Evolutionary conservation across 345 rosid species (phyloP), one percentile per base, ranked within the genome.

Genomic region (Populus simonii): DNA sequence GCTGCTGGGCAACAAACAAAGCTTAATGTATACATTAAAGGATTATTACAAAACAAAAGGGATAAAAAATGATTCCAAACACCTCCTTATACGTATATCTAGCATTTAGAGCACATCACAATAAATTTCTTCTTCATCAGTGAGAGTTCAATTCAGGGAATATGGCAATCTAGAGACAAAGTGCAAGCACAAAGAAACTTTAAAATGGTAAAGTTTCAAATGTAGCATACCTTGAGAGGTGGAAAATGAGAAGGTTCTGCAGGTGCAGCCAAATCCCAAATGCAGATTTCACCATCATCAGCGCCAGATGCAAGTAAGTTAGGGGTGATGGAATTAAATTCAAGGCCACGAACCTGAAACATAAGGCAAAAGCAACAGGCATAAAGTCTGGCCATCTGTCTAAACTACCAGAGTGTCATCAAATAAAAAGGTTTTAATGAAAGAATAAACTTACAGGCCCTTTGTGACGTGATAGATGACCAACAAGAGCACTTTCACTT

Each of bases 281-380:
- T 91, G 88, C 92, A 92, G 74, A 92, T 90, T 89, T 96, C 98
- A 78, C 98, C 97, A 81, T 92, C 99, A 78, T 94, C 98, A 63
- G 98, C 98, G 53, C 98, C 99, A 78, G 99, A 94, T 72, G 98
- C 99, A 84, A 96, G 92, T 75, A 90, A 86, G 77, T 94, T 90
- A 36, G 99, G 91, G 41, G 93, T 79, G 76, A 89, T 82, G 33
- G 84, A 61, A 78, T 96, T 96, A 82, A 96, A 96, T 81, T 92
- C 98, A 74, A 96, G 99, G 83, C 99, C 99, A 76, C 97, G 98
- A 76, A 96, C 99, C 99, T 96, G 87, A 76, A 74, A 80, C 16
- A 47, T 47, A 68, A 71, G 27, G 70, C 66, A 68, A 29, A 43
- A 25, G 27, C 38, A 43, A 63, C 41, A 59, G 29, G 49, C 53